Conservation (phyloP, 179 eudicot genomes). For the Silene vulgaris region DNA sequence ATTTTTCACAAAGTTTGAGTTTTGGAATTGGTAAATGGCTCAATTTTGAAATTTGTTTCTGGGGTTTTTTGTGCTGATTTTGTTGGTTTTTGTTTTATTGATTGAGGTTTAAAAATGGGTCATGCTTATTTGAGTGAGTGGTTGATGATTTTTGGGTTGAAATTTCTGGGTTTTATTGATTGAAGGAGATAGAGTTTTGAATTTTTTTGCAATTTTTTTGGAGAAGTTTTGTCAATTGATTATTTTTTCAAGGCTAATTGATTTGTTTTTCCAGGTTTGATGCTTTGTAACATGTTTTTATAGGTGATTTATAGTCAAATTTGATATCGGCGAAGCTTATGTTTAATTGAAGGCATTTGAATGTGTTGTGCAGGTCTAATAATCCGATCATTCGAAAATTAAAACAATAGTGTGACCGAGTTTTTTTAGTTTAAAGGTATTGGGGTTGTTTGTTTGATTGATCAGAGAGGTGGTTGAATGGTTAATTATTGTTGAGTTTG, state of each 20-base stretch:
- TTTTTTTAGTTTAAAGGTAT: conserved; percentile 24
- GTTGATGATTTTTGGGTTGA: conserved; percentile 18
- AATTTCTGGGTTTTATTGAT: conserved; percentile 16
- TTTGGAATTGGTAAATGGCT: conserved; percentile 22
- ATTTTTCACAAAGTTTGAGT: conserved; percentile 8
- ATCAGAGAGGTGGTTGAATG: conserved; percentile 21
- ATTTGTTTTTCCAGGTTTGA: conserved; percentile 6
- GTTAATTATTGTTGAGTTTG: conserved; percentile 18
- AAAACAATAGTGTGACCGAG: conserved; percentile 25
- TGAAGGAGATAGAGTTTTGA: background rate
- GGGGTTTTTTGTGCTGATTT: conserved; percentile 9
- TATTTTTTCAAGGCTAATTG: conserved; percentile 12
- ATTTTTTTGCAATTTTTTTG: background rate
- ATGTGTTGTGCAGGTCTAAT: conserved; percentile 32
- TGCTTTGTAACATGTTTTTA: background rate
- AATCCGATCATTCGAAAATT: conserved; percentile 17
- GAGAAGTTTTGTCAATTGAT: background rate
- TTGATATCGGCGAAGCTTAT: conserved; percentile 12
- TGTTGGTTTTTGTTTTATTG: background rate
- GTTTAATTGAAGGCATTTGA: conserved; percentile 13
- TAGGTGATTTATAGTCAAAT: conserved; percentile 10
- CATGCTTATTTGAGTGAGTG: conserved; percentile 14
- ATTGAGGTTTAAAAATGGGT: conserved; percentile 23
- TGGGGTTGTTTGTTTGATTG: conserved; percentile 20
- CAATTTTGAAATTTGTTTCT: conserved; percentile 15